Evolutionary conservation across 352 stramenopile genomes (phyloP).

Genomic region (Pythium vanterpoolii): DNA sequence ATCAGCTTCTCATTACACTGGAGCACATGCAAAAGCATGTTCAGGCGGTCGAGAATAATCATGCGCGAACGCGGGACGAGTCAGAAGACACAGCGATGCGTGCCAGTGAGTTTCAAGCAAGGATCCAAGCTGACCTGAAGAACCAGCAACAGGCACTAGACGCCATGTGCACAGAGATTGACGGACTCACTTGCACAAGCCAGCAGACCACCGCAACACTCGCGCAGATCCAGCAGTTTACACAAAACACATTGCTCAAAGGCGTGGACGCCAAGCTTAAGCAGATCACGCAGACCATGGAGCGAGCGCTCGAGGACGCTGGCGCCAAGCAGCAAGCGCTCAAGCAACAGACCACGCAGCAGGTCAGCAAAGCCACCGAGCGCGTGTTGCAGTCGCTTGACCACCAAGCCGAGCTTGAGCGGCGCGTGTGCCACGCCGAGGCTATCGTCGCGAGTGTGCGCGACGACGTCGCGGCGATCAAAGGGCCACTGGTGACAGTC

Average conservation of each 20-base stretch:
- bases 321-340: constrained; percentile 21
- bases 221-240: constrained; percentile 43
- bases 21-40: constrained; percentile 23
- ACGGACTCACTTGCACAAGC: constrained; percentile 27
- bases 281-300: constrained; percentile 22
- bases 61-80: not conserved
- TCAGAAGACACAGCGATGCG: constrained; percentile 22
- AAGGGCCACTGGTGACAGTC: constrained; percentile 51
- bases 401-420: constrained; percentile 34
- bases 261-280: constrained; percentile 38
- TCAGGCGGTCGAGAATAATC: constrained; percentile 1
- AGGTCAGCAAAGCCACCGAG: constrained; percentile 33
- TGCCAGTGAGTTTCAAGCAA: constrained; percentile 22
- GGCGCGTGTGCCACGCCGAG: constrained; percentile 26
- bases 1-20: constrained; percentile 35
- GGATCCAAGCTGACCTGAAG: constrained; percentile 22
- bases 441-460: constrained; percentile 27
- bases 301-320: constrained; percentile 25
- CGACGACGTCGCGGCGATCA: constrained; percentile 42
- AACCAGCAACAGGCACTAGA: constrained; percentile 19
- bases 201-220: constrained; percentile 32
- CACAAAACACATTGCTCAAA: constrained; percentile 33
- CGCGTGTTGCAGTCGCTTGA: constrained; percentile 35
- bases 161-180: constrained; percentile 22
- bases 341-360: constrained; percentile 25